These are phyloP conservation scores for Paramecium biaurelia DNA, from an alignment of 73 alveolate genomes.

Conservation along the genomic window DNA sequence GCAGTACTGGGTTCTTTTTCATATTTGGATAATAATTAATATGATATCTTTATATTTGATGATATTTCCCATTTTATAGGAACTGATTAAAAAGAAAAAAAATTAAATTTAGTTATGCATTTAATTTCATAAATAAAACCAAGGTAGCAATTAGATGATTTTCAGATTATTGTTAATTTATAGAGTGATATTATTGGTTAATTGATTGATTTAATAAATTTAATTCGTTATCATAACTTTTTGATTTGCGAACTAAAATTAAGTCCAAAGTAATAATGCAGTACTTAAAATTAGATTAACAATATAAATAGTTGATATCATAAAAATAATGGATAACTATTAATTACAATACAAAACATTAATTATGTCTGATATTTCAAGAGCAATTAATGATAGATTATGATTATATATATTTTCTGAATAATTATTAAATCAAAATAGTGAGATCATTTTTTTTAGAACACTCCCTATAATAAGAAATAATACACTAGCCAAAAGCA, in stretches of 20 bases:
- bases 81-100: neutral
- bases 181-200: neutral
- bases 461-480: neutral
- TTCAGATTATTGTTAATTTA: neutral
- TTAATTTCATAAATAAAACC: neutral
- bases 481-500: neutral
- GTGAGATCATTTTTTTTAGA: neutral
- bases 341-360: neutral
- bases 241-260: neutral
- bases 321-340: neutral
- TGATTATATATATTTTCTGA: neutral
- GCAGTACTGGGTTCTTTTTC: neutral
- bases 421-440: neutral
- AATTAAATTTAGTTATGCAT: neutral
- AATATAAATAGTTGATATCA: neutral
- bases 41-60: neutral
- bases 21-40: neutral
- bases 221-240: neutral
- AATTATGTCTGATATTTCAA: neutral
- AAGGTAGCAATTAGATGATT: neutral
- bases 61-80: neutral
- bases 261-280: slow-evolving; percentile 2
- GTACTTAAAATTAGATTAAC: slow-evolving; percentile 4
- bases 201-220: neutral
- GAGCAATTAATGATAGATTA: neutral